Conservation (phyloP, 2,329 filamentous ascomycete species). For the Allantophomopsis lycopodina region DNA sequence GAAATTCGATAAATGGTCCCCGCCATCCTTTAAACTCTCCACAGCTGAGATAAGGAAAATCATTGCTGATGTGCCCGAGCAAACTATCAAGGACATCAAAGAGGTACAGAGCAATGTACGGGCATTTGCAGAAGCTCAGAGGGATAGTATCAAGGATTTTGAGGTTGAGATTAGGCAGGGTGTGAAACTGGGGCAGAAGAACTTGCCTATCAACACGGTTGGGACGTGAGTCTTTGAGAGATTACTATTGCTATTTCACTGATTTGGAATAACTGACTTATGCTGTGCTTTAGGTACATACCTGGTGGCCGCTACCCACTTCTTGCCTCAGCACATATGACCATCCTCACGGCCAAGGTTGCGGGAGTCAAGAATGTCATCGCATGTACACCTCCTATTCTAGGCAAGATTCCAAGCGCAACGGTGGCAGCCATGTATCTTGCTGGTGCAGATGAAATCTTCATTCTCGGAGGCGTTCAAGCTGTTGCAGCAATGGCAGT, state of each 20-base stretch:
- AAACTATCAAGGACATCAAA: constrained; percentile 38
- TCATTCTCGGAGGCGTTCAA: constrained; percentile 35
- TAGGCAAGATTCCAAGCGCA: constrained; percentile 29
- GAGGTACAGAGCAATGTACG: constrained; percentile 33
- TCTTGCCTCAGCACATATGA: constrained; percentile 39
- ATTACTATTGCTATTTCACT: no score
- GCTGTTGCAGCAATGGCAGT: constrained; percentile 36
- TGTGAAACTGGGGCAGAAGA: constrained; percentile 34
- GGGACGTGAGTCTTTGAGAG: constrained; percentile 23
- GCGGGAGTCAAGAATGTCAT: constrained; percentile 35
- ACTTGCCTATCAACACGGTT: constrained; percentile 29
- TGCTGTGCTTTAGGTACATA: constrained; percentile 22
- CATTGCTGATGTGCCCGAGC: constrained; percentile 27
- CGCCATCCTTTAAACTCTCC: constrained; percentile 31
- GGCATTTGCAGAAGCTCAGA: constrained; percentile 31
- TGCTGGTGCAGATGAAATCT: constrained; percentile 35
- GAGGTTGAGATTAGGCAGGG: constrained; percentile 35
- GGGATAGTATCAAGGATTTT: constrained; percentile 30
- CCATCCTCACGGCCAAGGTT: constrained; percentile 37
- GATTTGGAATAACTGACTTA: no score
- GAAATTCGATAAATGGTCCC: constrained; percentile 39
- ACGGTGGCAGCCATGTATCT: constrained; percentile 35
- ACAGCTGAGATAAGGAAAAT: constrained; percentile 26
- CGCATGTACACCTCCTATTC: constrained; percentile 35
- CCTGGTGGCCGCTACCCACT: constrained; percentile 37